Percentiles rank a stretch among this genome's conserved stretches.
phyloP scores from a whole-genome alignment of 768 basidiomycete genomes.

The Phylloporus arenicola region DNA sequence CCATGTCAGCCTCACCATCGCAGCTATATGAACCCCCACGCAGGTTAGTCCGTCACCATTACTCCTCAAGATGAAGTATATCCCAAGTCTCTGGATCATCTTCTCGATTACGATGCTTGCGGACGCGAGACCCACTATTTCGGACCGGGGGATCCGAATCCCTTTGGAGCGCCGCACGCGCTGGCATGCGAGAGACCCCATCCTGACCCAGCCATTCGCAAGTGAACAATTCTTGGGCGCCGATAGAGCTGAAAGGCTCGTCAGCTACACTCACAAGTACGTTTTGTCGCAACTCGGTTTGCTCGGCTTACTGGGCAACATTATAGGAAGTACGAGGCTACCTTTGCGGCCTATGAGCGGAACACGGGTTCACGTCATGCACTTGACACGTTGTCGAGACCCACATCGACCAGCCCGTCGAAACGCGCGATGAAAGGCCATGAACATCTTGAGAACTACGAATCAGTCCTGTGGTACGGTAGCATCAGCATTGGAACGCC shows the following conservation, averaged over 20 bases:
- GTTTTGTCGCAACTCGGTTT: not conserved
- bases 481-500: constrained; percentile 43
- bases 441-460: constrained; percentile 27
- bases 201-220: not conserved
- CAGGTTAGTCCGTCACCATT: not conserved
- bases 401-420: not conserved
- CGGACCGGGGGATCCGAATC: constrained; percentile 1
- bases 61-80: constrained; percentile 5
- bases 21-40: constrained; percentile 5
- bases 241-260: not conserved
- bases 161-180: constrained; percentile 6
- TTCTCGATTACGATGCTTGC: not conserved
- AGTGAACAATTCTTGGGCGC: not conserved
- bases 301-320: not conserved
- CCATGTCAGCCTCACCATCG: constrained; percentile 13
- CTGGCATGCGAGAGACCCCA: not conserved
- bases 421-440: constrained; percentile 17
- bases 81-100: not conserved
- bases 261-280: constrained; percentile 5
- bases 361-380: constrained; percentile 39
- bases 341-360: constrained; percentile 36
- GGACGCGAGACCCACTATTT: constrained; percentile 8
- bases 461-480: constrained; percentile 36
- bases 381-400: constrained; percentile 10
- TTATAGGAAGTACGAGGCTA: constrained; percentile 38